Evolutionary conservation across 345 rosid genomes (phyloP).

Genomic region (Heritiera fomes): DNA sequence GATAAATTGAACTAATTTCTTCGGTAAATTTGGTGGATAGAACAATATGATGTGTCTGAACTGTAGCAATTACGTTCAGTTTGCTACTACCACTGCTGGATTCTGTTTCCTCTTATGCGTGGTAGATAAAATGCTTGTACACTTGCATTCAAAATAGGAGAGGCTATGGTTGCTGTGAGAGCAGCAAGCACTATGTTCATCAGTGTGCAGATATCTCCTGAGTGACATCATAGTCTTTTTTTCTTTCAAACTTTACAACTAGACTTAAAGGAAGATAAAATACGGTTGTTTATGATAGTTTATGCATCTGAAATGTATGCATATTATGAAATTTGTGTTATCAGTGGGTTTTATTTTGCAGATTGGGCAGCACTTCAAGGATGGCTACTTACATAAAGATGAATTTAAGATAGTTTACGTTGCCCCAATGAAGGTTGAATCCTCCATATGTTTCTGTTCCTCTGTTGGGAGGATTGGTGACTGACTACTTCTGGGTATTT

Average conservation of each 20-base stretch:
- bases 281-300: constrained; percentile 1
- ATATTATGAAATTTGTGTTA: neutral
- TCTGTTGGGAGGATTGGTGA: constrained; percentile 7
- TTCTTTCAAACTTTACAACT: neutral
- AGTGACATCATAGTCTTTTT: neutral
- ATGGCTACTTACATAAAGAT: constrained; percentile 89
- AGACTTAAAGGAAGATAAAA: constrained; percentile 4
- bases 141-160: neutral
- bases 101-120: neutral
- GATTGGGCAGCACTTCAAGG: constrained; percentile 95
- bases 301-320: neutral
- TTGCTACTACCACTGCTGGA: neutral
- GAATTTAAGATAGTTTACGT: constrained; percentile 98
- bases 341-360: constrained; percentile 36
- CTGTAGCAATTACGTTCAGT: neutral
- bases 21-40: constrained; percentile 4
- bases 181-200: no score
- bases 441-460: neutral
- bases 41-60: constrained; percentile 1
- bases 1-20: neutral
- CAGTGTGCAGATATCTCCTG: neutral
- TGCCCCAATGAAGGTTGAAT: constrained; percentile 96
- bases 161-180: neutral
- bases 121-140: neutral
- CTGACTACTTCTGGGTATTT: constrained; percentile 18